These are phyloP conservation scores for Parachaetomium inaequale DNA, from an alignment of 495 filamentous ascomycete species.

Conservation along the genomic window DNA sequence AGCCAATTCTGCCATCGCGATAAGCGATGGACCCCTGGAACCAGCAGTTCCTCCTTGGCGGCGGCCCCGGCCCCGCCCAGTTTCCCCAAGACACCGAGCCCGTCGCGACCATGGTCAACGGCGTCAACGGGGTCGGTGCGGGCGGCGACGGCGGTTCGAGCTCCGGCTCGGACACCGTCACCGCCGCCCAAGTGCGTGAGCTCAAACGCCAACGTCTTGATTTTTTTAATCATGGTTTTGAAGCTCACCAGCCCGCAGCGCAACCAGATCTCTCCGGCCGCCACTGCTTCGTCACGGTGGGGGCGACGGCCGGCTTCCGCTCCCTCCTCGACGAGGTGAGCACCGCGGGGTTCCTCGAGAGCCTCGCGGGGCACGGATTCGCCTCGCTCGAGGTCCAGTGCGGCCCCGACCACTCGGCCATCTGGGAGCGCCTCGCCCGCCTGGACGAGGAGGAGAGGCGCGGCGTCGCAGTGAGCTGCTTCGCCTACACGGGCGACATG, in stretches of 20 bases:
- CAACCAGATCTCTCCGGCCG: conserved; percentile 7
- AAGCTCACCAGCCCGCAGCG: background rate
- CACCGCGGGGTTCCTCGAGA: conserved; percentile 54
- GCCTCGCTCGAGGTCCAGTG: conserved; percentile 71
- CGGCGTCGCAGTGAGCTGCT: conserved; percentile 53
- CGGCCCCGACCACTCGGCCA: conserved; percentile 51
- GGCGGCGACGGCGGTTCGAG: background rate
- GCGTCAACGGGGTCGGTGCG: background rate
- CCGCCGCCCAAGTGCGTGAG: background rate
- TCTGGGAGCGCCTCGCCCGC: conserved; percentile 23
- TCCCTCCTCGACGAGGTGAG: conserved; percentile 65
- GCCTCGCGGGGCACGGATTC: conserved; percentile 54
- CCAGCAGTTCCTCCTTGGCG: background rate
- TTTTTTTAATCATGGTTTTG: too few species aligned
- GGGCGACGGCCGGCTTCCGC: conserved; percentile 83
- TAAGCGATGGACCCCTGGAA: background rate
- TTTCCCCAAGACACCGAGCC: background rate
- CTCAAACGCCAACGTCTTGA: conserved; percentile 3
- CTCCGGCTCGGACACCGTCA: background rate
- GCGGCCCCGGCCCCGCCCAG: background rate
- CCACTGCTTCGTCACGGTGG: conserved; percentile 72
- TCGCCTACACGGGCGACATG: conserved; percentile 61
- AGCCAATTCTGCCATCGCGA: conserved; percentile 2
- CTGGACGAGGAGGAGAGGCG: conserved; percentile 12
- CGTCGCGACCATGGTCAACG: background rate